Percentiles rank a stretch among this genome's conserved stretches.
These are phyloP conservation scores for Colletotrichum noveboracense DNA, from an alignment of 2,329 filamentous ascomycete species.

Conservation along the genomic window DNA sequence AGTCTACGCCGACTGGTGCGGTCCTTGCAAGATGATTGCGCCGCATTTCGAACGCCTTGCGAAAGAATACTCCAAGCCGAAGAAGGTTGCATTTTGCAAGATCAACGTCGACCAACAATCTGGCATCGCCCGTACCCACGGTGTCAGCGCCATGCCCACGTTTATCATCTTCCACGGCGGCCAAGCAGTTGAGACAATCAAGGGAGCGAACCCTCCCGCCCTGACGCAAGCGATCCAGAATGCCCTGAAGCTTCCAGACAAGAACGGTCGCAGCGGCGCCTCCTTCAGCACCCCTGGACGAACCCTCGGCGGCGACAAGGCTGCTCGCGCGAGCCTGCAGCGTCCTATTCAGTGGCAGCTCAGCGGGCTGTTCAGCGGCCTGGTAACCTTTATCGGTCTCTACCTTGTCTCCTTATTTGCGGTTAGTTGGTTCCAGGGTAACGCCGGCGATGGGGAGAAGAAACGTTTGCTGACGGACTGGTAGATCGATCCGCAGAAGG, in stretches of 20 bases:
- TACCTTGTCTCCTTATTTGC: slow-evolving; percentile 68
- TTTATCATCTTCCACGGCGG: slow-evolving; percentile 89
- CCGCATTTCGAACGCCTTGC: slow-evolving; percentile 88
- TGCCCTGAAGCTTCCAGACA: slow-evolving; percentile 58
- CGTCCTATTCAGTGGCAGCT: slow-evolving; percentile 35
- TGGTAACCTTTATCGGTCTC: slow-evolving; percentile 63
- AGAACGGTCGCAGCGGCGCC: slow-evolving; percentile 45
- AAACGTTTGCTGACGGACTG: slow-evolving; percentile 13
- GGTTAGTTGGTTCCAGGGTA: slow-evolving; percentile 41
- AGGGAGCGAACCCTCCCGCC: slow-evolving; percentile 79
- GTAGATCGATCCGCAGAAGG: slow-evolving; percentile 66
- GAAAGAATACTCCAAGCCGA: slow-evolving; percentile 78
- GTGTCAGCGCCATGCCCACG: slow-evolving; percentile 88
- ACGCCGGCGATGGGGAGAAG: neutral
- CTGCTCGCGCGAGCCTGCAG: slow-evolving; percentile 21
- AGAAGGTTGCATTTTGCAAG: slow-evolving; percentile 87
- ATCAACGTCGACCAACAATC: slow-evolving; percentile 87
- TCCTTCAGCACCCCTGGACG: slow-evolving; percentile 61
- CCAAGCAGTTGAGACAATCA: slow-evolving; percentile 74
- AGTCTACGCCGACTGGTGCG: slow-evolving; percentile 97
- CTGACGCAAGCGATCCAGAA: slow-evolving; percentile 80
- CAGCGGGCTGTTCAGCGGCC: slow-evolving; percentile 50
- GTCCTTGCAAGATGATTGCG: slow-evolving; percentile 90
- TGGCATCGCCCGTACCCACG: slow-evolving; percentile 77
- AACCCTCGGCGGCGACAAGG: slow-evolving; percentile 54